Evolutionary conservation across 208 protist species (phyloP).

Genomic region (Leishmania amazonensis): DNA sequence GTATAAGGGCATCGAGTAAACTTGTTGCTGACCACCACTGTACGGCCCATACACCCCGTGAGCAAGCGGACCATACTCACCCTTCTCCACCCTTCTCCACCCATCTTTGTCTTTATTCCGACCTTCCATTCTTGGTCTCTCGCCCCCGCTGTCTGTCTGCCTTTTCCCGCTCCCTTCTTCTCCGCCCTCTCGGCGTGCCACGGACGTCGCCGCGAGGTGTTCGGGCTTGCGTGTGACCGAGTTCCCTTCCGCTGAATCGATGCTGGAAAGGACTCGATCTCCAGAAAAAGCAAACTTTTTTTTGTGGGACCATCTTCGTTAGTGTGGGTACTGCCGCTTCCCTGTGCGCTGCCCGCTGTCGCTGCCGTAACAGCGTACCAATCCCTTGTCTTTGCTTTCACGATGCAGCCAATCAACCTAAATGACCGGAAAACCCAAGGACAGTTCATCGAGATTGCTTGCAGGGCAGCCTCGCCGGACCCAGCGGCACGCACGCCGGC

Average conservation of each 20-base stretch:
- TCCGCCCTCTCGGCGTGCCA: not conserved
- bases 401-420: conserved; percentile 60
- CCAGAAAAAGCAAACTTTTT: not conserved
- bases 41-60: not conserved
- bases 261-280: not conserved
- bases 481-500: conserved; percentile 48
- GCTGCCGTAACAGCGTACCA: not conserved
- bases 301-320: not conserved
- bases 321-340: not conserved
- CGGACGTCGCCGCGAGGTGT: not conserved
- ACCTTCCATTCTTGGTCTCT: not conserved
- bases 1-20: not conserved
- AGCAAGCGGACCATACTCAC: not conserved
- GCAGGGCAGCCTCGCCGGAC: conserved; percentile 52
- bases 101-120: not conserved
- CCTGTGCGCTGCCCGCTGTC: not conserved
- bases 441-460: conserved; percentile 40
- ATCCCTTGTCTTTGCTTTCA: not conserved
- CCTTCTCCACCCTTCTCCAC: not conserved
- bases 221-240: not conserved
- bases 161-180: not conserved
- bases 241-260: not conserved
- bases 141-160: not conserved
- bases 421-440: conserved; percentile 39
- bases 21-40: not conserved